Evolutionary conservation across 2,329 filamentous ascomycete genomes (phyloP).

Genomic region (Pezicula carpinea): DNA sequence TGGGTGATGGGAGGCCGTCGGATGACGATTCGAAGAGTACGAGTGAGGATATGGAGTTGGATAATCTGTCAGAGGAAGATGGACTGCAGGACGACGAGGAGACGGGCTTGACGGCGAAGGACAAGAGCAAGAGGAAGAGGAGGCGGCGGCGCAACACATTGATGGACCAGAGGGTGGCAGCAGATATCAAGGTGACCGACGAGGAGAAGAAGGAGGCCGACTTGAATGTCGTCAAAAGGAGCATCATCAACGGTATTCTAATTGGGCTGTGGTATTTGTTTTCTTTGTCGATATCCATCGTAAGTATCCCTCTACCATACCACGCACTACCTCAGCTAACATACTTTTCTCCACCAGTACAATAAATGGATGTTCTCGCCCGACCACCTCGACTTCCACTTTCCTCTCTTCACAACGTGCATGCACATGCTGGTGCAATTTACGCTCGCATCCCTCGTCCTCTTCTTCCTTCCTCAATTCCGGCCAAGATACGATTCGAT

Average conservation of each 20-base stretch:
- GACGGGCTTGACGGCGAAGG: slow-evolving; percentile 73
- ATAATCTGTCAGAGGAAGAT: slow-evolving; percentile 61
- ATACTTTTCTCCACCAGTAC: slow-evolving; percentile 58
- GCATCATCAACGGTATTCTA: slow-evolving; percentile 72
- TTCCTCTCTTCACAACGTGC: slow-evolving; percentile 91
- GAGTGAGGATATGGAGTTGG: slow-evolving; percentile 51
- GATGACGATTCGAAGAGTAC: slow-evolving; percentile 24
- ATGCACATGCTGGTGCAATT: slow-evolving; percentile 97
- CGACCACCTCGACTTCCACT: slow-evolving; percentile 81
- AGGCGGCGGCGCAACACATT: slow-evolving; percentile 63
- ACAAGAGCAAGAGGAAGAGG: slow-evolving; percentile 62
- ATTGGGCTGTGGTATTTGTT: slow-evolving; percentile 88
- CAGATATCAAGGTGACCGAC: slow-evolving; percentile 54
- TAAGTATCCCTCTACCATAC: slow-evolving; percentile 40
- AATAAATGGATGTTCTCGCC: slow-evolving; percentile 99
- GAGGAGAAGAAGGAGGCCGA: slow-evolving; percentile 75
- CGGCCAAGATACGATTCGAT: slow-evolving; percentile 55
- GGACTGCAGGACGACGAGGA: slow-evolving; percentile 83
- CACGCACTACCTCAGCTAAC: neutral
- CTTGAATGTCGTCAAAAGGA: slow-evolving; percentile 62
- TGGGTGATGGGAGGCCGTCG: slow-evolving; percentile 11
- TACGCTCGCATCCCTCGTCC: slow-evolving; percentile 66
- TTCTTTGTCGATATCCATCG: slow-evolving; percentile 86
- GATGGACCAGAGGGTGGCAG: slow-evolving; percentile 65
- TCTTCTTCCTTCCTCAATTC: slow-evolving; percentile 78